Evolutionary conservation across 2,329 filamentous ascomycete genomes (phyloP), one percentile per base, ranked within the genome.

Genomic region (Curvularia lunata): DNA sequence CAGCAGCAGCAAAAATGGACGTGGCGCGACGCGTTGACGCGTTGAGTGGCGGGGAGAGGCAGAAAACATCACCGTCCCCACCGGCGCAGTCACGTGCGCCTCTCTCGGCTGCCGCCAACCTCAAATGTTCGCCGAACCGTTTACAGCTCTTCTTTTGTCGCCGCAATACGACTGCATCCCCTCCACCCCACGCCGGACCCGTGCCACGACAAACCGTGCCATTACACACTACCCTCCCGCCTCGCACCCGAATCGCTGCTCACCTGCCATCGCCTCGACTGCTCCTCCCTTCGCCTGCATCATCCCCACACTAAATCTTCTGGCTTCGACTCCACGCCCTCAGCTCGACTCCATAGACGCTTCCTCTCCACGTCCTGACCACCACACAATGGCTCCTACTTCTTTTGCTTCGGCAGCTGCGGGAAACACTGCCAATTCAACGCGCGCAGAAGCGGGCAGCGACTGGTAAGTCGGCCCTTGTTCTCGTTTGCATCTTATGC

Each of bases 401-500:
- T 80, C 80, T 57, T 83, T 83, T 69, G 81, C 81, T 65, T 82
- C 81, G 56, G 81, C 81, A 56, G 81, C 81, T 18, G 80, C 81
- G 59, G 79, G 77, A 66, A 80, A 69, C 70, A 78, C 68, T 62
- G 67, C 77, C 56, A 77, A 69, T 67, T 67, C 75, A 60, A 68
- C 77, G 66, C 80, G 80, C 58, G 61, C 72, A 70, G 80, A 82
- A 27, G 72, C 77, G 38, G 71, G 69, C 61, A 77, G 71, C 58
- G 81, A 82, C 65, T 81, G 81, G 81, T 82, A 70, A 74, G 79
- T 79, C 23, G 34, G 25, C n/a, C 19, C 41, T 45, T 27, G 23
- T 49, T 28, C 9, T 38, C 21, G 13, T 27, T 28, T 40, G n/a
- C 47, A 13, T 47, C 41, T 52, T n/a, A 52, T 47, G 27, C 48